These are phyloP conservation scores for Fusarium sp. DNA, from an alignment of 2,329 filamentous ascomycete species.

Conservation along the genomic window DNA sequence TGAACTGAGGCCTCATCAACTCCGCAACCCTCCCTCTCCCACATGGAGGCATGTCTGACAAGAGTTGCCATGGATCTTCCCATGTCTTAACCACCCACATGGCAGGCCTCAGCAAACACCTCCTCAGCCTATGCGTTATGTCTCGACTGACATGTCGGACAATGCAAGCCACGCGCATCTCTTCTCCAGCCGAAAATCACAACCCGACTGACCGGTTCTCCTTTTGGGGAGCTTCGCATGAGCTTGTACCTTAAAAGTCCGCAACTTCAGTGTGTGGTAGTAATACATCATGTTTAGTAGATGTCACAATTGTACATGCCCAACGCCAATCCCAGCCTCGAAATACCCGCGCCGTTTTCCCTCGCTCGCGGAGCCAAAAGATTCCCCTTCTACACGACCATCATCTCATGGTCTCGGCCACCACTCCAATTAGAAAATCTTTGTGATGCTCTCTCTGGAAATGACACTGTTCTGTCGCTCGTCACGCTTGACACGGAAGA, in stretches of 20 bases:
- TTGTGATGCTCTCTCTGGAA: conserved; percentile 72
- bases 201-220: neutral
- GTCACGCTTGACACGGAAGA: conserved; percentile 87
- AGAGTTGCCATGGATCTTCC: neutral
- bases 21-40: neutral
- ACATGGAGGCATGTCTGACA: neutral
- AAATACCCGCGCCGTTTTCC: neutral
- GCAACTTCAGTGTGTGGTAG: neutral
- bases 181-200: neutral
- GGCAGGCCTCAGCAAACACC: neutral
- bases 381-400: neutral
- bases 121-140: neutral
- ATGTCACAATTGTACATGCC: conserved; percentile 15
- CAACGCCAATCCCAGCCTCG: neutral
- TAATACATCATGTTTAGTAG: neutral
- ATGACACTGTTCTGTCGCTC: conserved; percentile 90
- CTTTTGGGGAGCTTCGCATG: neutral
- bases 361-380: conserved; percentile 8
- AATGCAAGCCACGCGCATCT: neutral
- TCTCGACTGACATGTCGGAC: neutral
- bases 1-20: neutral
- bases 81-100: conserved; percentile 1
- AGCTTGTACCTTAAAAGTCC: neutral
- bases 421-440: conserved; percentile 50
- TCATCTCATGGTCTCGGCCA: neutral